Conservation (phyloP, 768 basidiomycete genomes). For the Kwoniella dejecticola region DNA sequence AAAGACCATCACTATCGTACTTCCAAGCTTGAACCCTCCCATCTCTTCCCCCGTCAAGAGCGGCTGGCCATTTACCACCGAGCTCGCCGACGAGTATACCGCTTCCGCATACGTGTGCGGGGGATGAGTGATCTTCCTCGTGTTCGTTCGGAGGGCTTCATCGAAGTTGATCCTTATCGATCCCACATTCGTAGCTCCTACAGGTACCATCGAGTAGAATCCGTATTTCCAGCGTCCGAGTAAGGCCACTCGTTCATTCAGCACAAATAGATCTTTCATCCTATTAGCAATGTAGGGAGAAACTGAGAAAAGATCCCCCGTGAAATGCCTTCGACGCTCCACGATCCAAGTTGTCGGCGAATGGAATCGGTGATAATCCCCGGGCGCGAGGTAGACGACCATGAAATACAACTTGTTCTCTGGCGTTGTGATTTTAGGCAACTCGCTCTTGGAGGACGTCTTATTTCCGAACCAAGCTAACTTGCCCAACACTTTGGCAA, state of each 20-base stretch:
- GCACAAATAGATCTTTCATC: slow-evolving; percentile 86
- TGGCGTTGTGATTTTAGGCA: slow-evolving; percentile 62
- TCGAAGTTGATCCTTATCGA: slow-evolving; percentile 96
- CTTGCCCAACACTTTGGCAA: slow-evolving; percentile 58
- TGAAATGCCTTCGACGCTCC: slow-evolving; percentile 90
- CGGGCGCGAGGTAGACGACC: slow-evolving; percentile 96
- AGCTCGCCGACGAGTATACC: slow-evolving; percentile 75
- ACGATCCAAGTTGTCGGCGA: slow-evolving; percentile 96
- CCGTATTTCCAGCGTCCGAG: slow-evolving; percentile 93
- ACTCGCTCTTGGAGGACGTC: slow-evolving; percentile 24
- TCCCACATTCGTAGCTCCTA: slow-evolving; percentile 97
- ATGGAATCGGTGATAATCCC: slow-evolving; percentile 98
- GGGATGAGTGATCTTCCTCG: slow-evolving; percentile 65
- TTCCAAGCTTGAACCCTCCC: slow-evolving; percentile 94
- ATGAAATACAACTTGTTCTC: slow-evolving; percentile 87
- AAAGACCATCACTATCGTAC: slow-evolving; percentile 94
- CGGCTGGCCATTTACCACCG: slow-evolving; percentile 84
- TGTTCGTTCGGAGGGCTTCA: slow-evolving; percentile 84
- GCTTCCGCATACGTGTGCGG: slow-evolving; percentile 90
- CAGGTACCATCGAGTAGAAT: slow-evolving; percentile 96
- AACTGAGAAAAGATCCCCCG: slow-evolving; percentile 95
- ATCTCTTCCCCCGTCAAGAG: slow-evolving; percentile 86
- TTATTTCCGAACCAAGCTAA: slow-evolving; percentile 20
- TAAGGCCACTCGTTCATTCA: slow-evolving; percentile 96
- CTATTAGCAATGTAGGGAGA: slow-evolving; percentile 94